phyloP scores from a whole-genome alignment of 1,139 yeast species.

The Pichia inconspicua region DNA sequence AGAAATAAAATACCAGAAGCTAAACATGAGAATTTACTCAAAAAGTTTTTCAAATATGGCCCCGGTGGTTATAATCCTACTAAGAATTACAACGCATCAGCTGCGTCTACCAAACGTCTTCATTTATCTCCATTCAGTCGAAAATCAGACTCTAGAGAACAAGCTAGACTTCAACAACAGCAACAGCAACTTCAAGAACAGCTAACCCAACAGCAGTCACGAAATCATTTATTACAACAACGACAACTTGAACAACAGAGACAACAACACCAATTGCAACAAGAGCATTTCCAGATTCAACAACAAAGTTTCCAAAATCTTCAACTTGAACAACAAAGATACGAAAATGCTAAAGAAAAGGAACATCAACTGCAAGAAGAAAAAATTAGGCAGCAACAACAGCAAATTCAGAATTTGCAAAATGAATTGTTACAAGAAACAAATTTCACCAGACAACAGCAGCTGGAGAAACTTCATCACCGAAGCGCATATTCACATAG shows the following conservation, averaged over 20 bases:
- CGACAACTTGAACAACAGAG: constrained; percentile 3
- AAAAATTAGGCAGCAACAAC: not conserved
- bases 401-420: not conserved
- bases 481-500: not conserved
- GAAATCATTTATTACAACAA: not conserved
- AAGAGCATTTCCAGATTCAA: not conserved
- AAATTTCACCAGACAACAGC: not conserved
- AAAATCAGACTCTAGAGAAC: not conserved
- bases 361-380: not conserved
- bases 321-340: not conserved
- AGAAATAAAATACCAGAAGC: not conserved
- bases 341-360: not conserved
- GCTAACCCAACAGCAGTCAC: constrained; percentile 1
- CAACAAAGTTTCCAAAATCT: not conserved
- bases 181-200: constrained; percentile 7
- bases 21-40: constrained; percentile 12
- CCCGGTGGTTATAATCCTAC: constrained; percentile 13
- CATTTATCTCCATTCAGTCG: constrained; percentile 9
- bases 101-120: constrained; percentile 4
- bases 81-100: not conserved
- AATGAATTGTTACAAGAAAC: not conserved
- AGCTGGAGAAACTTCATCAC: not conserved
- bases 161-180: not conserved
- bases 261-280: not conserved
- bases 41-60: constrained; percentile 15